phyloP scores from a whole-genome alignment of 768 basidiomycete species.

The Dacryopinax spathularia region DNA sequence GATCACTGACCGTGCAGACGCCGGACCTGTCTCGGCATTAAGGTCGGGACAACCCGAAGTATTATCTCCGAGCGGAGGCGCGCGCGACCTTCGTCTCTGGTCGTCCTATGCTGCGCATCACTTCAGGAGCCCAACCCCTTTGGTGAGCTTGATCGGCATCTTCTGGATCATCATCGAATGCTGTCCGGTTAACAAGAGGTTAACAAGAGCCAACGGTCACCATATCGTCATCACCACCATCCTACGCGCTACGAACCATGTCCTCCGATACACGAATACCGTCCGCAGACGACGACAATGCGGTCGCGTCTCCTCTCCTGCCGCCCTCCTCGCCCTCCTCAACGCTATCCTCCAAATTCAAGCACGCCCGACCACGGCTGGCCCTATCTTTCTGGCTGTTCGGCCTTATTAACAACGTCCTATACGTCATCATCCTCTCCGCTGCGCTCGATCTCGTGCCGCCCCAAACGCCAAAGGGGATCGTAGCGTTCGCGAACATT shows the following conservation, averaged over 20 bases:
- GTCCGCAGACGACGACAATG: no score
- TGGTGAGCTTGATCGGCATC: no score
- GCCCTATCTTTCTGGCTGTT: constrained; percentile 70
- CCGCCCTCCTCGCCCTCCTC: background rate
- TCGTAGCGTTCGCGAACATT: constrained; percentile 92
- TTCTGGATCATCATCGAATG: no score
- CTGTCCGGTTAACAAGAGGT: no score
- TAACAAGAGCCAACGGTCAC: no score
- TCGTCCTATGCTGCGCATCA: no score
- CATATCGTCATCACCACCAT: background rate
- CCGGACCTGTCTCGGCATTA: no score
- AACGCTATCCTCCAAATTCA: background rate
- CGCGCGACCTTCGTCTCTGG: no score
- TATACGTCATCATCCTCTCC: constrained; percentile 93
- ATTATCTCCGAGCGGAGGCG: no score
- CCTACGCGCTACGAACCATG: background rate
- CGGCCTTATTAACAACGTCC: constrained; percentile 84
- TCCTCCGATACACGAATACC: background rate
- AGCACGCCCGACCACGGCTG: background rate
- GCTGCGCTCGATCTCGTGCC: constrained; percentile 92
- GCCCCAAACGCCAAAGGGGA: constrained; percentile 80
- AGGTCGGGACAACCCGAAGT: no score
- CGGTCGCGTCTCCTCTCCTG: background rate
- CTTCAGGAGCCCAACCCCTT: no score
- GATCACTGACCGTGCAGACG: no score